phyloP scores from a whole-genome alignment of 2,329 filamentous ascomycete genomes.

The Verticillium tricorpus region DNA sequence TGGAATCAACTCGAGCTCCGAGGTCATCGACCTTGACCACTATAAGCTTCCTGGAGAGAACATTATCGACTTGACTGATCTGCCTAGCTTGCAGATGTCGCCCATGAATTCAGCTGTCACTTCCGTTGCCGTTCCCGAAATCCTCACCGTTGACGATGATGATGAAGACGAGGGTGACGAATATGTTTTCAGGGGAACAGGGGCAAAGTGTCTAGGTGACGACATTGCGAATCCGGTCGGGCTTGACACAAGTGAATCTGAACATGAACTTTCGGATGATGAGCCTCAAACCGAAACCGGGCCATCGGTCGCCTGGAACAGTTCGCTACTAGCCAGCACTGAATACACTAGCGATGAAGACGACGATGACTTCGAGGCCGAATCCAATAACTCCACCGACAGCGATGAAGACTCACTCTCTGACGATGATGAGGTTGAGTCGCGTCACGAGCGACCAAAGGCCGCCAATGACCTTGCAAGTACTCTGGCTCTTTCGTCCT shows the following conservation, averaged over 20 bases:
- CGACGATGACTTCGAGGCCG: background rate
- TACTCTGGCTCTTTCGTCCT: background rate
- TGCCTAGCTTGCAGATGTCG: background rate
- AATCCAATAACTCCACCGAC: background rate
- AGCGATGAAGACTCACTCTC: background rate
- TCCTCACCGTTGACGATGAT: constrained; percentile 17
- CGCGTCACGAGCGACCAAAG: background rate
- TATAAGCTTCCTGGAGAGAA: background rate
- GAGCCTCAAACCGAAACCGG: background rate
- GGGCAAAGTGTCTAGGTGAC: background rate
- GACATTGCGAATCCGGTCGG: background rate
- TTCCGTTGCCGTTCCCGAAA: background rate
- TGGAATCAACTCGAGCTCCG: background rate
- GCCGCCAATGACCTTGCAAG: background rate
- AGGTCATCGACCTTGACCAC: background rate
- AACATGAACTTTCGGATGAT: background rate
- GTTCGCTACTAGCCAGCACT: background rate
- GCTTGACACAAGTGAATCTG: background rate
- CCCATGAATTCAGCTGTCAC: background rate
- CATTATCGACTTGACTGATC: background rate
- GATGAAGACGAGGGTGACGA: constrained; percentile 13
- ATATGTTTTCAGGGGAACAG: background rate
- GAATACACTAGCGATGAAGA: background rate
- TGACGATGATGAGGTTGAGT: background rate
- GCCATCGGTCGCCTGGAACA: background rate